These are phyloP conservation scores for Hypoxylon sp. DNA, from an alignment of 2,329 filamentous ascomycete species.

Conservation along the genomic window DNA sequence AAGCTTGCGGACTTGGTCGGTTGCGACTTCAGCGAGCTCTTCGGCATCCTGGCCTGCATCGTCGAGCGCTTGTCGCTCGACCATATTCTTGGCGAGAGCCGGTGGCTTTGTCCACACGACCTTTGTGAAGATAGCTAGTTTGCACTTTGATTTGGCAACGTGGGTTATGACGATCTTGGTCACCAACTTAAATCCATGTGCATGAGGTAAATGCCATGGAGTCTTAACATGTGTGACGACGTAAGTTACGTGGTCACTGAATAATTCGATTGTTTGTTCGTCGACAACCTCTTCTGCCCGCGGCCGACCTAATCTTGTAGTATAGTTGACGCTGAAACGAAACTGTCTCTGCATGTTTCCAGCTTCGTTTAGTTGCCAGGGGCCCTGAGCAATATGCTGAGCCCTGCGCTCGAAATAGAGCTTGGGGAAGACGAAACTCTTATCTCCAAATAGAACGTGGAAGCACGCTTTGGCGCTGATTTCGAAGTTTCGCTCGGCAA, in stretches of 20 bases:
- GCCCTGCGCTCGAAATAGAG: conserved; percentile 88
- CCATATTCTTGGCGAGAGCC: conserved; percentile 70
- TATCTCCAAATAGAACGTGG: conserved; percentile 96
- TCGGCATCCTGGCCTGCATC: conserved; percentile 81
- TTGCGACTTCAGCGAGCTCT: conserved; percentile 81
- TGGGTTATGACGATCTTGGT: conserved; percentile 96
- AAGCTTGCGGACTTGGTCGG: conserved; percentile 82
- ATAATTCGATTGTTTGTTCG: conserved; percentile 87
- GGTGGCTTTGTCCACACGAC: conserved; percentile 87
- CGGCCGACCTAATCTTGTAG: conserved; percentile 74
- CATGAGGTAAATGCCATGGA: conserved; percentile 88
- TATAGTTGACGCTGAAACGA: conserved; percentile 79
- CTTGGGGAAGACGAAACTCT: conserved; percentile 92
- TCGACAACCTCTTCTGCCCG: conserved; percentile 78
- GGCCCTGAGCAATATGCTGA: conserved; percentile 85
- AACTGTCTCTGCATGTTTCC: conserved; percentile 84
- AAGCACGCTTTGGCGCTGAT: conserved; percentile 95
- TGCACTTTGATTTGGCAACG: conserved; percentile 90
- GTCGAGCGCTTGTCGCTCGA: conserved; percentile 80
- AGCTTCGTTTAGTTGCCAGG: conserved; percentile 82
- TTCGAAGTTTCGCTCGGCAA: conserved; percentile 86
- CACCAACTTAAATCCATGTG: conserved; percentile 82
- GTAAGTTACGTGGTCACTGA: conserved; percentile 81
- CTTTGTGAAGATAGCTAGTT: conserved; percentile 87
- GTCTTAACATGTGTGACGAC: conserved; percentile 74